Base-by-base conservation (phyloP, 352 stramenopile species). In the Lagenidium giganteum region DNA sequence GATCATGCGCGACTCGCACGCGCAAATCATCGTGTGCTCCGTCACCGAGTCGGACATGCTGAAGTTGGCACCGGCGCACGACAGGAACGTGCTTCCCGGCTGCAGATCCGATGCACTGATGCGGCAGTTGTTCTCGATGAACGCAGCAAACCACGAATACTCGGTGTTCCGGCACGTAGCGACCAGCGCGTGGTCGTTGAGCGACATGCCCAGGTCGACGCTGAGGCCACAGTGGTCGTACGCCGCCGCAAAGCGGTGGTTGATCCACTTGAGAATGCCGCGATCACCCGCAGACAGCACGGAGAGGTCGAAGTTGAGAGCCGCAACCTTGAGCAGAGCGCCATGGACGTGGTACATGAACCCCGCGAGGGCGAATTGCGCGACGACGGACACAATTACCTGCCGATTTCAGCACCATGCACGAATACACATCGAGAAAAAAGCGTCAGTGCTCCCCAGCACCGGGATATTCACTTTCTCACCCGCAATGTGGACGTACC, bases 301-400 rank as follows among this genome's bases (percentile, higher is more conserved):
- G 11, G 77, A 73, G 33, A 88, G 47, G 51, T 87, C 69, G 50
- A 89, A 92, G 64, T 87, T 73, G 59, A 76, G 64, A 13, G 57
- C 67, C 20, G 74, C 61, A n/a, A 79, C 68, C 34, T 69, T 64
- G 17, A 83, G 61, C 4, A 92, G 69, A 37, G 74, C 82, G 43
- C 61, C 68, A 59, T 92, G 80, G 9, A 92, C 72, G 55, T 89
- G 80, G 27, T 73, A 86, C 58, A 92, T 72, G 56, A 87, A 88
- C 3, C 74, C 80, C 8, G 80, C 80, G 24, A 92, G 65, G 33
- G 72, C 82, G 18, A 92, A 57, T 59, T 89, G 76, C 47, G 74
- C 76, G 16, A 92, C 52, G 31, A 92, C 73, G 45, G 80, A 92
- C 23, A 92, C 77, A 0, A 79, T 50, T 26, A 92, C n/a, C n/a